Evolutionary conservation across 73 alveolate species (phyloP).

Genomic region (Tetrahymena thermophila): DNA sequence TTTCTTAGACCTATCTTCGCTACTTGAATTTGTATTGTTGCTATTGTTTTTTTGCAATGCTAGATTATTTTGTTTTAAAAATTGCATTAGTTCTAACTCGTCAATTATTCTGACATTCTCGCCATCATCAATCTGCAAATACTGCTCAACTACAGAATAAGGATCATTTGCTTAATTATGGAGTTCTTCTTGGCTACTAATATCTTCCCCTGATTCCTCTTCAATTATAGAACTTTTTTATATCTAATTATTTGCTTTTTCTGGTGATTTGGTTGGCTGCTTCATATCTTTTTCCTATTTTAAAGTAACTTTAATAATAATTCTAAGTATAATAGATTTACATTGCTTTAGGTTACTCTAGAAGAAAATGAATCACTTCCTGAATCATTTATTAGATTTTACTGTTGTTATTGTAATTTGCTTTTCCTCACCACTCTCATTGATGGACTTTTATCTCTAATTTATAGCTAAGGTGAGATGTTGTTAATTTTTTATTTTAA

Average conservation of each 20-base stretch:
- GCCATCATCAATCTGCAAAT: neutral
- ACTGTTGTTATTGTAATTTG: neutral
- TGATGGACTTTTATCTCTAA: neutral
- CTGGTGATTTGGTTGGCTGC: neutral
- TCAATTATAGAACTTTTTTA: neutral
- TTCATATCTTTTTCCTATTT: neutral
- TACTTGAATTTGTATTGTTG: neutral
- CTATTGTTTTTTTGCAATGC: neutral
- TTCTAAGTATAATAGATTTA: neutral
- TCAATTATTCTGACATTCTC: neutral
- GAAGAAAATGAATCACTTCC: neutral
- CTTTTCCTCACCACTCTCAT: neutral
- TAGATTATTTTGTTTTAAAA: neutral
- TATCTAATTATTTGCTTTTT: neutral
- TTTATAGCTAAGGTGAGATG: constrained; percentile 19
- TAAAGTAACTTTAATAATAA: no score
- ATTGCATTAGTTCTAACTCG: neutral
- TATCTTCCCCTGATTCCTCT: neutral
- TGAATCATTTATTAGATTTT: neutral
- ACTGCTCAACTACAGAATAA: neutral
- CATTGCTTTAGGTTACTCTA: neutral
- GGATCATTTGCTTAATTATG: neutral
- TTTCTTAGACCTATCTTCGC: neutral
- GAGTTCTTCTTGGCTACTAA: neutral
- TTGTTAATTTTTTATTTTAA: constrained; percentile 26